Conservation (phyloP, 139 green algal species). For the Chlamydomonas sphaeroides region DNA sequence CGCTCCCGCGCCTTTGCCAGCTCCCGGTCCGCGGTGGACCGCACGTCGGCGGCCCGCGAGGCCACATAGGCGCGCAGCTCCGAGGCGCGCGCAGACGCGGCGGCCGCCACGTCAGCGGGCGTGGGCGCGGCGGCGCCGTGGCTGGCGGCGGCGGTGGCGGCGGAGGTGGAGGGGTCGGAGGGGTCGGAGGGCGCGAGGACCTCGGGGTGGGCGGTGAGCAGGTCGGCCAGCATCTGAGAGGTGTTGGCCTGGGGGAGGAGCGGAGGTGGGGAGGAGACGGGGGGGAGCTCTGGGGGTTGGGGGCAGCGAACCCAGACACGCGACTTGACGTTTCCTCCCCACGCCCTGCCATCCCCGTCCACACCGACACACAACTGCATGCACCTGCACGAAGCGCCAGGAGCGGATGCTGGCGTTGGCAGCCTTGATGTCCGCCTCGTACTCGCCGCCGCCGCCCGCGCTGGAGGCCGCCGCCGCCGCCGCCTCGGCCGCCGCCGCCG, state of each 20-base stretch:
- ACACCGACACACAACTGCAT: background rate
- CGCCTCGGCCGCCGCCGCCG: slow-evolving; percentile 12
- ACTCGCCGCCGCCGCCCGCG: background rate
- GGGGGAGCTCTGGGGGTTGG: too few relatives aligned
- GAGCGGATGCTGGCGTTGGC: slow-evolving; percentile 51
- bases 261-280: background rate
- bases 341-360: too few relatives aligned
- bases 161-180: background rate
- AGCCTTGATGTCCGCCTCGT: slow-evolving; percentile 43
- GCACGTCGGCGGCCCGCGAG: slow-evolving; percentile 1
- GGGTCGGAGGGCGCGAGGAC: background rate
- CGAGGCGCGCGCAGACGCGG: background rate
- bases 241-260: slow-evolving; percentile 42
- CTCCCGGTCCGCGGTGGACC: slow-evolving; percentile 8
- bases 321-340: too few relatives aligned
- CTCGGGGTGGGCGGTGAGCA: background rate
- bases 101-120: background rate
- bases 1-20: background rate
- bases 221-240: slow-evolving; percentile 30
- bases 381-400: slow-evolving; percentile 65
- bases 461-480: background rate
- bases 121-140: background rate
- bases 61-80: slow-evolving; percentile 23
- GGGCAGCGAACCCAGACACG: too few relatives aligned
- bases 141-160: background rate